A percentile compares a stretch with the other conserved stretches of the same genome.
Evolutionary conservation across 768 basidiomycete species (phyloP).

Genomic region (Porphyrellus cyaneotinctus): DNA sequence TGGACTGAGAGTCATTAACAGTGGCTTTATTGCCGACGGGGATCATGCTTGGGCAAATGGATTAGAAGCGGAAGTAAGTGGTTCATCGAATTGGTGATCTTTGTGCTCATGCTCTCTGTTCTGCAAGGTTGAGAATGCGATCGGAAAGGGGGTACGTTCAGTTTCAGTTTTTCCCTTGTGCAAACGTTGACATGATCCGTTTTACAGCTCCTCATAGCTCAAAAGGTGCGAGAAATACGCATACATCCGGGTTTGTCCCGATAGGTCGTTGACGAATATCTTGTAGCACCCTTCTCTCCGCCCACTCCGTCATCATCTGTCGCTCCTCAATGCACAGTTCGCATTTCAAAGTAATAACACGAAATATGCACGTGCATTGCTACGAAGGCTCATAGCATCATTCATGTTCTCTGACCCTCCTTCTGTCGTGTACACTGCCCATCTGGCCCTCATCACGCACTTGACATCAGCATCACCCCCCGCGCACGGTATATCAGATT

Average conservation of each 20-base stretch:
- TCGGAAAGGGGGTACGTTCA: slow-evolving; percentile 63
- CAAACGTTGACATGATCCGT: neutral
- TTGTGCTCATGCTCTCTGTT: neutral
- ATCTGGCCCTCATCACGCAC: slow-evolving; percentile 52
- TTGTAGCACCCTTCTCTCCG: slow-evolving; percentile 62
- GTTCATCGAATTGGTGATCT: neutral
- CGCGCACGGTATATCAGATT: neutral
- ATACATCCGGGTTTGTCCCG: slow-evolving; percentile 3
- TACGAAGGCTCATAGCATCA: slow-evolving; percentile 53
- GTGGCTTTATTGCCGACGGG: slow-evolving; percentile 37
- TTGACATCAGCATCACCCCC: slow-evolving; percentile 28
- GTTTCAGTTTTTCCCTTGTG: neutral
- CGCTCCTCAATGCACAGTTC: slow-evolving; percentile 59
- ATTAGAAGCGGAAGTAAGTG: slow-evolving; percentile 50
- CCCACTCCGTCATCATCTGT: slow-evolving; percentile 54
- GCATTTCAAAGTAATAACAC: slow-evolving; percentile 41
- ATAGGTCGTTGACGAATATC: slow-evolving; percentile 1
- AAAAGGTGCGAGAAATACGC: slow-evolving; percentile 44
- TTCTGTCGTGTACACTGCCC: slow-evolving; percentile 48
- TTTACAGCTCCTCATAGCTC: slow-evolving; percentile 48
- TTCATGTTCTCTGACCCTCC: slow-evolving; percentile 46
- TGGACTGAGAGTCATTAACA: slow-evolving; percentile 52
- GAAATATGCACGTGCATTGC: slow-evolving; percentile 56
- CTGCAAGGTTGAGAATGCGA: slow-evolving; percentile 53
- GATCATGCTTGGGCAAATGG: slow-evolving; percentile 45